Base-by-base conservation (phyloP, 441 rosid genomes). In the Populus hybrid region DNA sequence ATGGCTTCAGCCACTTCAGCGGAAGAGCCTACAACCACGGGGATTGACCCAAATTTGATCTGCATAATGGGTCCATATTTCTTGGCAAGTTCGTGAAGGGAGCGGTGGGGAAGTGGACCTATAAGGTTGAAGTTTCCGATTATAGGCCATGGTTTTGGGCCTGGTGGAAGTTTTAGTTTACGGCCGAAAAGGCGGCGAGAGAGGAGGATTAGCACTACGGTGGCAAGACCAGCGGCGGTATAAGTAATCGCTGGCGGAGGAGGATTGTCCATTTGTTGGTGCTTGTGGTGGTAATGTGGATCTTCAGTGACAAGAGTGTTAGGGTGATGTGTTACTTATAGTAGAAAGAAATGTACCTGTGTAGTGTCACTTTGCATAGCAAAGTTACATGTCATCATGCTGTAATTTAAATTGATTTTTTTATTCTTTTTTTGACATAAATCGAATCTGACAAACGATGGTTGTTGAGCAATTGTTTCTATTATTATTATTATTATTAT, bases 61-160 rank as follows among this genome's bases (percentile, higher is more conserved):
- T 77, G 84, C 29, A 85, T 64, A 76, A 90, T 64, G 0, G 92
- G 88, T 2, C 93, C 91, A n/a, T 81, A 86, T 70, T 78, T 84
- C 65, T 64, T 69, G 1, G 90, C 79, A 0, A 91, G 87, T 21
- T 53, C 18, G 53, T 74, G 79, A 77, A 91, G 86, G 45, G 87
- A 88, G 1, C 82, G 77, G 81, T 89, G 90, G 12, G 93, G 93
- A 38, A 89, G 89, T 40, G 68, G 4, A 29, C 89, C 86, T 2
- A 53, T 53, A 1, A 88, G 89, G 79, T 86, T 86, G 38, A 91
- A 88, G 83, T 89, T 91, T 40, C 94, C 93, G 9, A 89, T 82
- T 64, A 91, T 71, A 4, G 93, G 93, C 61, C 88, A 83, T 77
- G 84, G 84, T 9, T 83, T 81, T 74, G 94, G 93, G 69, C 94